Base-by-base conservation (phyloP, 2,329 filamentous ascomycete genomes). In the Sarocladium kiliense region DNA sequence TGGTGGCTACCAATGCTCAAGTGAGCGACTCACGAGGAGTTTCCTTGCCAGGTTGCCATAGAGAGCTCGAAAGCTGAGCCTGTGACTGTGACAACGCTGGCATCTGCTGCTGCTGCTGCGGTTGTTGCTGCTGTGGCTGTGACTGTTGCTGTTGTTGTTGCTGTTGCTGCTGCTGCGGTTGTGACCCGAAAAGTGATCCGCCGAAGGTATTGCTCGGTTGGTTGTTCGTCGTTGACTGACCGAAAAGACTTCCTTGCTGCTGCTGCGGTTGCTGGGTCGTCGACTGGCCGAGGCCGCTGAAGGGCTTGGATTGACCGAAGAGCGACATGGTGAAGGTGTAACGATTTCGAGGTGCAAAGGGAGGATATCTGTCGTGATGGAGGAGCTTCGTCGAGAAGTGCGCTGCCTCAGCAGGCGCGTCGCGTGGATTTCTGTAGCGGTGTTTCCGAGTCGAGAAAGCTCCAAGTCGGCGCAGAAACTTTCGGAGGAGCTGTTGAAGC, bases 21-120 rank as follows among this genome's bases (percentile, higher is more conserved):
- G 3, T 4, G 23, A 4, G 19, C 39, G 23, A 64, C 73, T 55
- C 74, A 81, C 78, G 75, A 53, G 74, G 75, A 21, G 74, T 74
- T 42, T 76, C 74, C 61, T 74, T 77, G 56, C 74, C 75, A 1
- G 78, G 77, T 57, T 80, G 77, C 77, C 79, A 81, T 62, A 80
- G 65, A 9, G 78, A 80, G 59, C 70, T 76, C 12, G 75, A 76
- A 14, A 78, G 67, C 59, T 78, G 70, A 54, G 72, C 76, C 68
- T 71, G 76, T 49, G 70, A 74, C 65, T 72, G 77, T 27, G 68
- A 74, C 41, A 76, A 61, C 56, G 64, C 61, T 19, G 69, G 76
- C 65, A 75, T 73, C 62, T 70, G 70, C 65, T 76, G 69, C 34
- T 68, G 61, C 57, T 74, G 74, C 55, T 73, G 67, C 59, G 70